A percentile compares a stretch with the other conserved stretches of the same genome.
Conservation (phyloP, 805 yeast genomes). For the Kodamaea leandrae region DNA sequence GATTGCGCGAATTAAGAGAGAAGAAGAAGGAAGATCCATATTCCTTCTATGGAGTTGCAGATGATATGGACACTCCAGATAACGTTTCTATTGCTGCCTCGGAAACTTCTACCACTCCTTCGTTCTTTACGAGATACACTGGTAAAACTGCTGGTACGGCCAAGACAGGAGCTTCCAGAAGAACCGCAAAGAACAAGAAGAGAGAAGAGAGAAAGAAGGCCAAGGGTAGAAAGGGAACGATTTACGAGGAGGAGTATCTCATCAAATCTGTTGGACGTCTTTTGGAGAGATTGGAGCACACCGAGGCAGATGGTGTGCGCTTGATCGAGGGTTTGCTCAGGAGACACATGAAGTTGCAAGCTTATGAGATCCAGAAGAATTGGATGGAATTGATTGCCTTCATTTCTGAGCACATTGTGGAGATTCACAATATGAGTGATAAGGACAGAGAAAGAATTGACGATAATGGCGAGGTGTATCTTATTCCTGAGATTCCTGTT, state of each 20-base stretch:
- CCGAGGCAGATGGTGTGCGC: constrained; percentile 69
- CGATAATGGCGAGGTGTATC: constrained; percentile 81
- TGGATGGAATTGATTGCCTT: constrained; percentile 56
- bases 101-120: constrained; percentile 87
- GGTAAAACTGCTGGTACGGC: constrained; percentile 97
- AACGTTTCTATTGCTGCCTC: constrained; percentile 94
- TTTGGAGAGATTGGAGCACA: constrained; percentile 72
- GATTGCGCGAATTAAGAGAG: constrained; percentile 79
- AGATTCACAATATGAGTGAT: constrained; percentile 79
- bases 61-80: constrained; percentile 74
- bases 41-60: constrained; percentile 70
- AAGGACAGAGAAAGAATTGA: constrained; percentile 85
- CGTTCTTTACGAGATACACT: constrained; percentile 92
- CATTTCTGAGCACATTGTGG: constrained; percentile 60
- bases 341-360: constrained; percentile 72
- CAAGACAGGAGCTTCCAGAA: constrained; percentile 90
- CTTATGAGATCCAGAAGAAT: constrained; percentile 70
- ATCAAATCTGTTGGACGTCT: constrained; percentile 85
- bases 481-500: constrained; percentile 70
- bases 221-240: constrained; percentile 95
- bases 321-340: constrained; percentile 76
- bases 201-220: constrained; percentile 96
- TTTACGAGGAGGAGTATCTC: constrained; percentile 94
- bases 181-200: constrained; percentile 87
- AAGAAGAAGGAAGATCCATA: constrained; percentile 85